Base-by-base conservation (phyloP, 768 basidiomycete species). In the Tylopilus plumbeoviolaceoides region DNA sequence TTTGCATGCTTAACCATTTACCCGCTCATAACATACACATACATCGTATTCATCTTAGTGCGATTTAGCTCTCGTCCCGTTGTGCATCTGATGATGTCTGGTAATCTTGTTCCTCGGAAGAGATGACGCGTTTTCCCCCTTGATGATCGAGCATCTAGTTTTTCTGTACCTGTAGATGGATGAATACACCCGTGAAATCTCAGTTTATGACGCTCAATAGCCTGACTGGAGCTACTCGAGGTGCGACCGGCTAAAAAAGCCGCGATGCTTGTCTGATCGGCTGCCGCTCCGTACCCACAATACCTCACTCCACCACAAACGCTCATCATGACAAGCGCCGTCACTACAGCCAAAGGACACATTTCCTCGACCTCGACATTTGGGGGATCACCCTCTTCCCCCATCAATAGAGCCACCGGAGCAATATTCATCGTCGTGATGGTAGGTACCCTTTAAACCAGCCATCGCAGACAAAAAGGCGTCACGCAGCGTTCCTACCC, bases 391-490 rank as follows among this genome's bases (percentile, higher is more conserved):
- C 35, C 35, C 35, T 15, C 6, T 40, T 15, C 25, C 17, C 36
- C 45, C 21, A 47, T 49, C 25, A n/a, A 55, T 21, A 25, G 43
- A 33, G 44, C 31, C 35, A 54, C 27, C 23, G 36, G 36, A 33
- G 39, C 59, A 10, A 59, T 70, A 31, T 66, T 81, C 51, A 70
- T 82, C 53, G 62, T 82, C 21, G 73, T 80, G 41, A 82, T 82
- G 81, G 80, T 82, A 28, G 30, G 73, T 58, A 12, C 10, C 30
- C 30, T 30, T 11, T 30, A 4, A 8, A 1, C 10, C 30, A n/a
- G n/a, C n/a, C n/a, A n/a, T n/a, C n/a, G n/a, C n/a, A n/a, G n/a
- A n/a, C n/a, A n/a, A n/a, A n/a, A n/a, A n/a, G n/a, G n/a, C n/a
- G n/a, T n/a, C n/a, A n/a, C n/a, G n/a, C n/a, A n/a, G n/a, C n/a